Conservation (phyloP, 441 rosid species). For the Viola pubescens region DNA sequence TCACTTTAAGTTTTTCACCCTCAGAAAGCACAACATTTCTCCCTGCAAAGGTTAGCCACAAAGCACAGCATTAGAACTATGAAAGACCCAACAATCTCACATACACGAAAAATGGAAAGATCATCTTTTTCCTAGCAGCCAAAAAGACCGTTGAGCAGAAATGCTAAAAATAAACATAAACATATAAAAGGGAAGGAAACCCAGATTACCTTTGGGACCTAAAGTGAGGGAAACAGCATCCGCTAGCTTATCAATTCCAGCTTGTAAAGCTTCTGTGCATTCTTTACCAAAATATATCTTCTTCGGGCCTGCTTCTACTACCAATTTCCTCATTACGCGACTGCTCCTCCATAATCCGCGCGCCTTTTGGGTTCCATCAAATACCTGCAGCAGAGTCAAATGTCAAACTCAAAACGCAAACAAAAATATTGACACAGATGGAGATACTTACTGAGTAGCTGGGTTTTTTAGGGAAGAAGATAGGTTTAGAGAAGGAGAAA, state of each 20-base stretch:
- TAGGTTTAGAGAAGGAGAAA: constrained; percentile 14
- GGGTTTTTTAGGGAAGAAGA: constrained; percentile 16
- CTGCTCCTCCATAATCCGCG: constrained; percentile 23
- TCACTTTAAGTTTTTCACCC: constrained; percentile 43
- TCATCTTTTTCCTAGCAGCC: background rate
- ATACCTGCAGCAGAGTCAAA: constrained; percentile 30
- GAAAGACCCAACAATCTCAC: background rate
- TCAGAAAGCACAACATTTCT: constrained; percentile 71
- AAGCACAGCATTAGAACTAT: background rate
- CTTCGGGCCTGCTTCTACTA: constrained; percentile 69
- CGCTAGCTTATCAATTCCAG: constrained; percentile 84
- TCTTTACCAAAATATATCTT: constrained; percentile 57
- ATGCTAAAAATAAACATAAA: background rate
- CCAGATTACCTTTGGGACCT: constrained; percentile 66
- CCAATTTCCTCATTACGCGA: constrained; percentile 25
- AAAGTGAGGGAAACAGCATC: constrained; percentile 85
- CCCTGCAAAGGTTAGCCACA: constrained; percentile 35
- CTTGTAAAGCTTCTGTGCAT: constrained; percentile 62
- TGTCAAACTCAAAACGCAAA: constrained; percentile 2
- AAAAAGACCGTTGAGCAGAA: background rate
- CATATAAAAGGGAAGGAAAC: background rate
- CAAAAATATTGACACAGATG: background rate
- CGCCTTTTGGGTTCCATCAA: constrained; percentile 24
- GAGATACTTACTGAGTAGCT: constrained; percentile 14
- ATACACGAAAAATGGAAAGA: background rate